Evolutionary conservation across 176 grass and related monocot species (phyloP).

Genomic region (Chloris gayana): DNA sequence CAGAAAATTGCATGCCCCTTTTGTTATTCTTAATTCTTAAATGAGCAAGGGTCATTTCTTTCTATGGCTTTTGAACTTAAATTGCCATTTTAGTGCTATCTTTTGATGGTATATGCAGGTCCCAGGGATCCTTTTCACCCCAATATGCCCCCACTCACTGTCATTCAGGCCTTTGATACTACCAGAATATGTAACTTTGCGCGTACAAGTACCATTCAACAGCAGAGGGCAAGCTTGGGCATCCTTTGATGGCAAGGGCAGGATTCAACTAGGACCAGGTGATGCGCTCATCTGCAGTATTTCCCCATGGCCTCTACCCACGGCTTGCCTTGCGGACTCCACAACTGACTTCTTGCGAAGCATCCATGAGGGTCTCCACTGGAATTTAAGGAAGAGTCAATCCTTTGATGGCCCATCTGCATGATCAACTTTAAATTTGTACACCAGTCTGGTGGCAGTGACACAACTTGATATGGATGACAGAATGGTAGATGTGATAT

Average conservation of each 20-base stretch:
- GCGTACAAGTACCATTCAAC: slow-evolving; percentile 81
- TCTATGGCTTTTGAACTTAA: slow-evolving; percentile 8
- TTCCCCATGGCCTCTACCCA: slow-evolving; percentile 87
- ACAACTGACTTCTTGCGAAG: slow-evolving; percentile 82
- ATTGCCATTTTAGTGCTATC: slow-evolving; percentile 6
- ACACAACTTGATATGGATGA: slow-evolving; percentile 15
- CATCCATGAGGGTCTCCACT: slow-evolving; percentile 95
- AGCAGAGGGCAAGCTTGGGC: slow-evolving; percentile 91
- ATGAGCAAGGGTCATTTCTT: not conserved
- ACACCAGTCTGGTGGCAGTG: not conserved
- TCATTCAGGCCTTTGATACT: slow-evolving; percentile 91
- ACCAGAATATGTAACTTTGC: slow-evolving; percentile 85
- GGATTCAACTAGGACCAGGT: slow-evolving; percentile 60
- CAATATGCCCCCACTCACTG: slow-evolving; percentile 91
- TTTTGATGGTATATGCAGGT: slow-evolving; percentile 54
- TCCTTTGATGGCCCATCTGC: slow-evolving; percentile 66
- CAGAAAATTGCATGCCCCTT: not conserved
- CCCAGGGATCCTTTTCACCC: slow-evolving; percentile 93
- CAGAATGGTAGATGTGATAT: slow-evolving; percentile 16
- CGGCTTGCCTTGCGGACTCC: slow-evolving; percentile 81
- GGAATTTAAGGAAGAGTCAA: slow-evolving; percentile 87
- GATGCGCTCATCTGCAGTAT: slow-evolving; percentile 96
- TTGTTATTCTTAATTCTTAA: not conserved
- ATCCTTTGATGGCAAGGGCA: slow-evolving; percentile 94
- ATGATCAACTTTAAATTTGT: slow-evolving; percentile 7